Base-by-base conservation (phyloP, 2,329 filamentous ascomycete genomes). In the Paecilomyces sp. region DNA sequence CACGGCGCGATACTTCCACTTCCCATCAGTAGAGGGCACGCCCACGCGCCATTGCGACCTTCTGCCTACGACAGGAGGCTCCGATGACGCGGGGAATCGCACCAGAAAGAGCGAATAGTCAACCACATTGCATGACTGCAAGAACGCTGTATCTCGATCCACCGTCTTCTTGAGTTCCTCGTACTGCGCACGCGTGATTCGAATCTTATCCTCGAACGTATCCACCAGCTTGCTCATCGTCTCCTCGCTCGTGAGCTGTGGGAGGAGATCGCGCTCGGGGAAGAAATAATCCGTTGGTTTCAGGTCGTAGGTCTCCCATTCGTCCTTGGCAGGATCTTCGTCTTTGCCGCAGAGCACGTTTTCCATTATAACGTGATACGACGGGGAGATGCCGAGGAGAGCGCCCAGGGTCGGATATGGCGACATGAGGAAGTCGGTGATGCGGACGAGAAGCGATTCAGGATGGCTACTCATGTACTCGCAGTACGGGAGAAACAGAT, bases 291-390 rank as follows among this genome's bases (percentile, higher is more conserved):
- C 83, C 24, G 82, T 84, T 0, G 89, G 89, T 68, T 92, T 92
- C 55, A 91, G 80, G 61, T 91, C 89, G 73, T 87, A 91, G 1
- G 83, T 85, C 68, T 91, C 85, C 88, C 88, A 91, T 18, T 79
- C 74, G 54, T 77, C 70, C 58, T 76, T 68, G 54, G 73, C 70
- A 9, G 68, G 67, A 58, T 78, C 76, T 12, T 77, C 73, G 13
- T 78, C 76, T 62, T 85, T 81, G 1, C 88, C 88, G 62, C 83
- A 84, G 25, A 90, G 76, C 2, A 90, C 78, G 68, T 91, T 91
- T 70, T 91, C 88, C 89, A 91, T 91, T 66, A 91, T 80, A 61
- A 91, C 88, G 67, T 91, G 88, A 64, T 90, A 88, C 0, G 84
- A 85, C 0, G 89, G 88, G 0, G 86, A 84, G 1, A 82, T 74